Percentiles rank a stretch among this genome's conserved stretches.
Conservation (phyloP, 1,284 basidiomycete species). For the Cryptococcus wingfieldii region DNA sequence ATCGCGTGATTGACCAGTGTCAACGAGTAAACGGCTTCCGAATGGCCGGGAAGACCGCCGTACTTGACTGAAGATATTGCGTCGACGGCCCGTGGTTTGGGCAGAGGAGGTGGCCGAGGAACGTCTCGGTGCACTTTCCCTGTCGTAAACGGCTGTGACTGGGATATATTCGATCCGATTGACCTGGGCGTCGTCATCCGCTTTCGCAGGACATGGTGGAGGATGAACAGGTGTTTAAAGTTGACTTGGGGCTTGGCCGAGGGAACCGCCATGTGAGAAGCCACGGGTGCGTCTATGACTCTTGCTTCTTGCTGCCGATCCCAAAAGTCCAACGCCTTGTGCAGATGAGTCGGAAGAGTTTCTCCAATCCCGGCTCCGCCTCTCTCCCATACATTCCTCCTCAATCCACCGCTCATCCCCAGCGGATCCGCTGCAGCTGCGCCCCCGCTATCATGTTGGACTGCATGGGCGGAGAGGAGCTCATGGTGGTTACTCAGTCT, state of each 20-base stretch:
- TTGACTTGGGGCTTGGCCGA: slow-evolving; percentile 37
- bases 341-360: slow-evolving; percentile 9
- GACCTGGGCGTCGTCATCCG: slow-evolving; percentile 25
- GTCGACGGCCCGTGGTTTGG: slow-evolving; percentile 24
- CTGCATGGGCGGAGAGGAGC: slow-evolving; percentile 10
- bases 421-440: slow-evolving; percentile 8
- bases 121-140: neutral
- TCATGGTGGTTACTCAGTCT: slow-evolving; percentile 7
- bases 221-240: slow-evolving; percentile 45
- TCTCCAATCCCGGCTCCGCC: slow-evolving; percentile 2
- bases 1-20: slow-evolving; percentile 40
- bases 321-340: neutral
- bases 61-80: slow-evolving; percentile 32
- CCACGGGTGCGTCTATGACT: slow-evolving; percentile 16
- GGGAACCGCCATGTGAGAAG: slow-evolving; percentile 36
- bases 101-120: neutral
- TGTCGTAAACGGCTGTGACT: neutral
- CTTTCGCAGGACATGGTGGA: slow-evolving; percentile 30
- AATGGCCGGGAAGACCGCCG: slow-evolving; percentile 46
- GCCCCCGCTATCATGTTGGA: slow-evolving; percentile 20
- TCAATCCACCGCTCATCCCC: slow-evolving; percentile 17
- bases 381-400: slow-evolving; percentile 31
- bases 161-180: neutral
- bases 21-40: slow-evolving; percentile 45
- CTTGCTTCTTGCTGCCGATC: neutral